These are phyloP conservation scores for Ceratocystis albifundus DNA, from an alignment of 2,329 filamentous ascomycete genomes.

Conservation along the genomic window DNA sequence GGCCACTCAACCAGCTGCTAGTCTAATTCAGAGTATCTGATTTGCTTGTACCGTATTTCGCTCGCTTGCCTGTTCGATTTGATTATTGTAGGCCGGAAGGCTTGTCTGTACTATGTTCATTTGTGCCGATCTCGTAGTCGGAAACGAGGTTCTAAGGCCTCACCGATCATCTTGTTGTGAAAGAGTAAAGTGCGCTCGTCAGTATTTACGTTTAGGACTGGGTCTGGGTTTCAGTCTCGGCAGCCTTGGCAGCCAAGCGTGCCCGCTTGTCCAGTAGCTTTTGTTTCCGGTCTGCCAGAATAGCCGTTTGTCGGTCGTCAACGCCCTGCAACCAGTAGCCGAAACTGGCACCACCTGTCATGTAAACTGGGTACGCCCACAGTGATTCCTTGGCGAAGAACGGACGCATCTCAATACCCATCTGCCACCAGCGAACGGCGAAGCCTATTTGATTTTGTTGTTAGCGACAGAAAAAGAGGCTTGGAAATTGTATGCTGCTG, in stretches of 20 bases:
- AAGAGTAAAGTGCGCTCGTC: neutral
- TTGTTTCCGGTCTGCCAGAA: slow-evolving; percentile 68
- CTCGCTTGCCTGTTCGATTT: neutral
- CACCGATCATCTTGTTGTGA: neutral
- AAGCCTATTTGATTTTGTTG: slow-evolving; percentile 50
- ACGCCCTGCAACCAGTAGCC: slow-evolving; percentile 95
- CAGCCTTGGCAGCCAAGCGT: slow-evolving; percentile 42
- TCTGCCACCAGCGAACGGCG: slow-evolving; percentile 86
- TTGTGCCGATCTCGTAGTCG: neutral
- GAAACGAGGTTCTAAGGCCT: neutral
- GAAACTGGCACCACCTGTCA: slow-evolving; percentile 73
- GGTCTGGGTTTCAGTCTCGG: slow-evolving; percentile 26
- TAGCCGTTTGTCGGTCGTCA: slow-evolving; percentile 65
- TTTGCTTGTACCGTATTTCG: slow-evolving; percentile 15
- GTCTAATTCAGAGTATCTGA: neutral
- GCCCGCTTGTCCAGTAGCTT: slow-evolving; percentile 79
- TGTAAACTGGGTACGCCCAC: slow-evolving; percentile 88
- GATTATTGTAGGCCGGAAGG: neutral
- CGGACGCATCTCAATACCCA: slow-evolving; percentile 96
- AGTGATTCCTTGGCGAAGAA: slow-evolving; percentile 75
- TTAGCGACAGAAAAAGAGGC: neutral
- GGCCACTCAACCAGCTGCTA: neutral
- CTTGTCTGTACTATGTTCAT: neutral
- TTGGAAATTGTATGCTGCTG: neutral
- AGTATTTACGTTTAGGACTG: neutral